Percentiles rank a stretch among this genome's conserved stretches.
phyloP scores from a whole-genome alignment of 2,329 filamentous ascomycete genomes.

The Microsporum canis region DNA sequence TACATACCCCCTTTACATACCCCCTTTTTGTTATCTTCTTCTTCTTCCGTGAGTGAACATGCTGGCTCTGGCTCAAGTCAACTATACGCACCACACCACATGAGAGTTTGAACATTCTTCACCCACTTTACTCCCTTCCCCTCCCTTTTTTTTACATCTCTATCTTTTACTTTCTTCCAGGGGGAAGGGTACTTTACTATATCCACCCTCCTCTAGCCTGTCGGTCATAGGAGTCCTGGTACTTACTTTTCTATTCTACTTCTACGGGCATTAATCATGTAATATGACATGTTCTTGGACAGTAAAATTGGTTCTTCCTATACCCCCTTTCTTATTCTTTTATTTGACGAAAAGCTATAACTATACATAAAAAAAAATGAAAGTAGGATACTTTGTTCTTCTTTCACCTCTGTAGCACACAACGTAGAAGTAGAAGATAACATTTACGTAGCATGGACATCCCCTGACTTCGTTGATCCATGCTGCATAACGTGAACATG shows the following conservation, averaged over 20 bases:
- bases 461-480: not conserved
- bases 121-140: not conserved
- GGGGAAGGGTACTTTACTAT: not conserved
- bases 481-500: not conserved
- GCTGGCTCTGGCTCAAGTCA: slow-evolving; percentile 3
- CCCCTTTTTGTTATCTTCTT: slow-evolving; percentile 1
- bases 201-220: not conserved
- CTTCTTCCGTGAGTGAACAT: slow-evolving; percentile 1
- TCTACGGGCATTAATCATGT: not conserved
- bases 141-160: not conserved
- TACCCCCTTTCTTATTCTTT: not conserved
- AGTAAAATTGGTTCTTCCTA: not conserved
- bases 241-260: not conserved
- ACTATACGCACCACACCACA: not conserved
- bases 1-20: slow-evolving; percentile 6
- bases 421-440: not conserved
- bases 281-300: not conserved
- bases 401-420: not conserved
- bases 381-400: slow-evolving; percentile 4
- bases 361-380: not conserved
- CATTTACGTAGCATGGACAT: too few species aligned
- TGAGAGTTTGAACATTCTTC: not conserved
- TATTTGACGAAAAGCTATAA: not conserved
- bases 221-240: not conserved
- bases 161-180: not conserved